Base-by-base conservation (phyloP, 1,139 yeast genomes). In the Yamadazyma dendronema region DNA sequence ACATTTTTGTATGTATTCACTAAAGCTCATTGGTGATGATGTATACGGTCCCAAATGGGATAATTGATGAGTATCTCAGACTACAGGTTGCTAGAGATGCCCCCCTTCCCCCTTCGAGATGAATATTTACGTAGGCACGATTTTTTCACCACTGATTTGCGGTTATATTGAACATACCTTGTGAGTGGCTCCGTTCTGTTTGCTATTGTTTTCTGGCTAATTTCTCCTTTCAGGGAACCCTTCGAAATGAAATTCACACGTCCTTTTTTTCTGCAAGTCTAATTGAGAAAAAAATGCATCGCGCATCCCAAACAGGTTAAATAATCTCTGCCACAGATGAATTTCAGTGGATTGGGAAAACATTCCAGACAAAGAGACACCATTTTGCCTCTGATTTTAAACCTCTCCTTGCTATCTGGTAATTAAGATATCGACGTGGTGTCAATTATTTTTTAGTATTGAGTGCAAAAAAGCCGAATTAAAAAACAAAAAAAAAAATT, bases 221-320 rank as follows among this genome's bases (percentile, higher is more conserved):
- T 26, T 26, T 26, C 29, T 26, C 29, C 17, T 7, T 26, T 26
- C 8, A 26, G 8, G 29, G 29, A 26, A 26, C 29, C 29, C 29
- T 26, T 13, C 14, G 17, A 13, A 26, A 13, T 26, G n/a, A 17
- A 7, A 5, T 4, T 4, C 17, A 13, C 29, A 26, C 29, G 29
- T 13, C 17, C 6, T 14, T 14, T 26, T 26, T 5, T 26, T 14
- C 11, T 26, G 27, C 11, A 24, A 24, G 12, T 24, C 11, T 26
- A 26, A 26, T 13, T 17, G 17, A 26, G 29, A 7, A 6, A 26
- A 14, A 23, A 30, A 29, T 16, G 13, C 40, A 36, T 39, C 42
- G 42, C 42, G 42, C 31, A 27, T 36, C 42, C 42, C 16, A 26
- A 33, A 22, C 27, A 3, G 30, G 42, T 30, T 36, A 37, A 34